Base-by-base conservation (phyloP, 345 rosid genomes). In the Aquilaria malaccensis region DNA sequence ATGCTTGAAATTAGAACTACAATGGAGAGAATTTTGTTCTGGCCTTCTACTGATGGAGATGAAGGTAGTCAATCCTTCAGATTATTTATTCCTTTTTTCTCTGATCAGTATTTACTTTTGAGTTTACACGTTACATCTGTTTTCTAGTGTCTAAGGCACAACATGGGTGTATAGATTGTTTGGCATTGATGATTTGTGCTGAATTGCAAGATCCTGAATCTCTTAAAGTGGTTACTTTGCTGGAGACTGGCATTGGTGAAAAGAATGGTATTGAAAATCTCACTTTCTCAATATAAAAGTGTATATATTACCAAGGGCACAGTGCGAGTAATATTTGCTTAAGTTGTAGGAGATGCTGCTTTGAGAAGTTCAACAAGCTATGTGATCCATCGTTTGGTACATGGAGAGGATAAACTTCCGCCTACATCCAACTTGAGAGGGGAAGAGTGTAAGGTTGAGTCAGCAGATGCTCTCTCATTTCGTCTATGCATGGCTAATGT, bases 151-250 rank as follows among this genome's bases (percentile, higher is more conserved):
- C 83, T 15, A 92, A 89, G 80, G 91, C 89, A 56, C 93, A 89
- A 56, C 96, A 84, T 66, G 98, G 96, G n/a, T 89, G 97, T 82
- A 84, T 92, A 49, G 98, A 92, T 69, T 89, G 91, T 77, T 70
- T 92, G 30, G 96, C 98, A 33, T 71, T 87, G 52, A 82, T 85
- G 81, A 76, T 87, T 58, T 92, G 87, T 75, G 78, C 88, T 22
- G 95, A 92, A 68, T 72, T 83, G 49, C 85, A 81, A 79, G 81
- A 74, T 74, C 76, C 70, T 49, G 69, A 69, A 37, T 79, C 74
- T 12, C 43, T 66, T 6, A 74, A 74, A 72, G 72, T 79, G 56
- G 54, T 65, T 33, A 52, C 59, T 30, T 48, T 63, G n/a, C 50
- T 41, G 78, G 67, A 72, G 59, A 65, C 53, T 4, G 50, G 49